Evolutionary conservation across 1,139 yeast genomes (phyloP).

Genomic region (Nadsonia starkeyi-henricii): DNA sequence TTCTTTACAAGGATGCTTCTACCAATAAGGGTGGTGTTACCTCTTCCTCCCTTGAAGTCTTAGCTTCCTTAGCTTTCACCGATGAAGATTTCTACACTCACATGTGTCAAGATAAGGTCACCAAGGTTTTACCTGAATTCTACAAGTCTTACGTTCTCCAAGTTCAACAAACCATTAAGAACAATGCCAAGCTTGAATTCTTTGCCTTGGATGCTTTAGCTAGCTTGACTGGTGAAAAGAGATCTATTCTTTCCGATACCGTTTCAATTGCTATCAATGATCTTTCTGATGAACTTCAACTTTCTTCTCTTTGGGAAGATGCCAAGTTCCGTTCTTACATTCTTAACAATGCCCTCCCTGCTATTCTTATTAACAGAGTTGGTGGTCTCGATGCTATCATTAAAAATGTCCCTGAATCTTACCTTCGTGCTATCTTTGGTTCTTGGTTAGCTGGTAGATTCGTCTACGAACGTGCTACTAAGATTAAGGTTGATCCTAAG

Average conservation of each 20-base stretch:
- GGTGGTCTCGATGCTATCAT: conserved; percentile 59
- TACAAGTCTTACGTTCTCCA: conserved; percentile 71
- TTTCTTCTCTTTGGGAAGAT: conserved; percentile 81
- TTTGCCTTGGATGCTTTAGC: conserved; percentile 76
- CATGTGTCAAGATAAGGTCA: conserved; percentile 50
- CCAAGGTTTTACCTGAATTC: conserved; percentile 43
- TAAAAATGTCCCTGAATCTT: conserved; percentile 72
- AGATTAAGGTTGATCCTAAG: background rate
- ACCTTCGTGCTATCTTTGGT: conserved; percentile 81
- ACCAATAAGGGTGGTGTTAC: conserved; percentile 99
- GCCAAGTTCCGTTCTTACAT: conserved; percentile 62
- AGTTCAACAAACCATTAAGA: conserved; percentile 62
- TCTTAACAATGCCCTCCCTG: conserved; percentile 64
- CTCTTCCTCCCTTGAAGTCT: conserved; percentile 86
- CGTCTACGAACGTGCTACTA: conserved; percentile 77
- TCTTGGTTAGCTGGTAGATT: conserved; percentile 80
- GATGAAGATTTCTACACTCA: conserved; percentile 64
- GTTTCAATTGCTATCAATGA: conserved; percentile 78
- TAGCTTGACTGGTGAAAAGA: conserved; percentile 49
- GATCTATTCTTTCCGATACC: conserved; percentile 72
- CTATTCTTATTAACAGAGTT: conserved; percentile 50
- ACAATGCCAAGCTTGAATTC: conserved; percentile 75
- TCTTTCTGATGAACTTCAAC: conserved; percentile 76
- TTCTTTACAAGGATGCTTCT: conserved; percentile 89
- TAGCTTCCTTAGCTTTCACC: conserved; percentile 84